A percentile compares a stretch with the other conserved stretches of the same genome.
phyloP scores from a whole-genome alignment of 768 basidiomycete genomes.

The Tylopilus plumbeoviolaceoides region DNA sequence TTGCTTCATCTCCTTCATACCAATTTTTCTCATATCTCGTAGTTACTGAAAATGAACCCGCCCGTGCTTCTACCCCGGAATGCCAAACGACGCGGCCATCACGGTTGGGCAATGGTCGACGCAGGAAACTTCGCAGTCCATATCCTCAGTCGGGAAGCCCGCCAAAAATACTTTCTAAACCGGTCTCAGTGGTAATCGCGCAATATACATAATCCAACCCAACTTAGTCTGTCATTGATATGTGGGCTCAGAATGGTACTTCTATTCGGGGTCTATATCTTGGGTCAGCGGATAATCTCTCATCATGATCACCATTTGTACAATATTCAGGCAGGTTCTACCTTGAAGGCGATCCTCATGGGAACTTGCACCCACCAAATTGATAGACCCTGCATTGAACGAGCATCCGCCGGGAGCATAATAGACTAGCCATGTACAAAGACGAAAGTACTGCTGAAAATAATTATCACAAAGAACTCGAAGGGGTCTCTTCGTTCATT shows the following conservation, averaged over 20 bases:
- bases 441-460: not conserved
- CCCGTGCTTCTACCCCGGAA: slow-evolving; percentile 62
- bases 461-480: not conserved
- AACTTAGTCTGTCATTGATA: too few species aligned
- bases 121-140: slow-evolving; percentile 79
- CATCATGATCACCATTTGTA: too few species aligned
- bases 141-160: slow-evolving; percentile 60
- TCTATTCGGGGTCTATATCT: too few species aligned
- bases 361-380: too few species aligned
- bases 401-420: too few species aligned
- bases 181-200: slow-evolving; percentile 27
- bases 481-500: not conserved
- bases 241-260: too few species aligned
- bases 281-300: too few species aligned
- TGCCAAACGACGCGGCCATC: slow-evolving; percentile 52
- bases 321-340: too few species aligned
- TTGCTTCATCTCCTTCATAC: not conserved
- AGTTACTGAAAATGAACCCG: slow-evolving; percentile 59
- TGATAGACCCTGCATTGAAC: too few species aligned
- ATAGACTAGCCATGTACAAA: not conserved
- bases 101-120: slow-evolving; percentile 84
- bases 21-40: slow-evolving; percentile 6
- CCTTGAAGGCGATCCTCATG: too few species aligned
- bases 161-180: slow-evolving; percentile 60
- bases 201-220: not conserved